Evolutionary conservation across 78 protist species (phyloP), one percentile per base, ranked within the genome.

Genomic region (Emiliania huxleyi): DNA sequence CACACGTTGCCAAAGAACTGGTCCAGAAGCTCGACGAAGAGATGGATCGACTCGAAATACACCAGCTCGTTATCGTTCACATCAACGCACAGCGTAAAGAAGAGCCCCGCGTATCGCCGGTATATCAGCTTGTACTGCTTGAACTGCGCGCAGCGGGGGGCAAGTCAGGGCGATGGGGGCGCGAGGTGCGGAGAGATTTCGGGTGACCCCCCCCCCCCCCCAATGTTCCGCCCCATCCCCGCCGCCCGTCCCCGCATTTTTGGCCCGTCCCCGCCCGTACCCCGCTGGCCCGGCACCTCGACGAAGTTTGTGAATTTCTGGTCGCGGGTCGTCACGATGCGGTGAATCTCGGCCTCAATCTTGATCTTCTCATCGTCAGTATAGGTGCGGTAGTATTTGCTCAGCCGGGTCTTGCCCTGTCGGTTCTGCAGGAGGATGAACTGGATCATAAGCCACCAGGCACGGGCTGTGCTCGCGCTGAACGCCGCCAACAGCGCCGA

Each of bases 361-460:
- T 96, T 93, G 49, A 71, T 83, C 94, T 98, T 97, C 91, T 99
- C 99, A 0, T 97, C 99, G 26, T 98, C 99, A 4, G 94, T 97
- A 77, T 90, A 97, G 29, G 99, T 96, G 71, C 93, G 87, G 91
- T 98, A 99, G 96, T 94, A 97, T 90, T 99, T 99, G 43, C 98
- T 84, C 35, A 98, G 92, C 18, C 99, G 97, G 1, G 99, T 98
- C 93, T 98, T 99, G 73, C 99, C 99, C 79, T 97, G 97, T 38
- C 99, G 91, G 91, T 99, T 99, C 89, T 98, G 99, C 19, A 99
- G 96, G 37, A 99, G 81, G 42, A 99, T 29, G 94, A 97, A 99
- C 49, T 97, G 99, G 42, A 99, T 98, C 99, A 94, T 94, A n/a
- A n/a, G n/a, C n/a, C n/a, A n/a, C n/a, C n/a, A n/a, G n/a, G n/a